A percentile compares a stretch with the other conserved stretches of the same genome.
Conservation (phyloP, 2,329 filamentous ascomycete species). For the Daldinia eschscholtzii region DNA sequence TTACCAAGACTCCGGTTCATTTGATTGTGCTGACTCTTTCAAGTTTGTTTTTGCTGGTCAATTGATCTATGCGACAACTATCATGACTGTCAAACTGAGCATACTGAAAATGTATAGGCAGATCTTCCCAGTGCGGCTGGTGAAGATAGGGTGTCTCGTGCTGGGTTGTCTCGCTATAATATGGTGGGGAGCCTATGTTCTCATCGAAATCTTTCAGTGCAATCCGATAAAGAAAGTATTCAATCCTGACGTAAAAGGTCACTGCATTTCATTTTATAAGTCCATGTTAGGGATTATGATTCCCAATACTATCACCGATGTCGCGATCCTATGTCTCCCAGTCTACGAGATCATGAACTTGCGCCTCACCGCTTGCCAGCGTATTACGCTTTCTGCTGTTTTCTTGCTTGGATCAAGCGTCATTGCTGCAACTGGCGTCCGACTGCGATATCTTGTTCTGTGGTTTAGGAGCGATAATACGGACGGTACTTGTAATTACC, state of each 20-base stretch:
- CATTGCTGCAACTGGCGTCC: neutral
- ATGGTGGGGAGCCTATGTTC: neutral
- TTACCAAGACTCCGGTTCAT: neutral
- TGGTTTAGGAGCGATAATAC: neutral
- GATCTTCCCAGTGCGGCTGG: neutral
- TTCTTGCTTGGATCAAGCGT: neutral
- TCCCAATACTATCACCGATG: neutral
- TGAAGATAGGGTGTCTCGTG: neutral
- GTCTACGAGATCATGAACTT: conserved; percentile 2
- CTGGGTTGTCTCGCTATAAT: neutral
- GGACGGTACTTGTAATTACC: neutral
- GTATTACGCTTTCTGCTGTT: neutral
- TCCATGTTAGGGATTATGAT: neutral
- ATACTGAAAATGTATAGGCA: neutral
- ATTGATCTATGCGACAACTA: neutral
- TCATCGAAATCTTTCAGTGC: neutral
- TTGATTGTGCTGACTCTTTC: neutral
- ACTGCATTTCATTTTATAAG: neutral
- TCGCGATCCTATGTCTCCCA: neutral
- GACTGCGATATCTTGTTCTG: neutral
- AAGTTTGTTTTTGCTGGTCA: neutral
- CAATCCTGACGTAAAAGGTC: neutral
- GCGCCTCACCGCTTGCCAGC: neutral
- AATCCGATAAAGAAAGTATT: neutral
- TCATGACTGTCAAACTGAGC: neutral